Evolutionary conservation across 176 grass and related monocot species (phyloP).

Genomic region (Thalia dealbata): DNA sequence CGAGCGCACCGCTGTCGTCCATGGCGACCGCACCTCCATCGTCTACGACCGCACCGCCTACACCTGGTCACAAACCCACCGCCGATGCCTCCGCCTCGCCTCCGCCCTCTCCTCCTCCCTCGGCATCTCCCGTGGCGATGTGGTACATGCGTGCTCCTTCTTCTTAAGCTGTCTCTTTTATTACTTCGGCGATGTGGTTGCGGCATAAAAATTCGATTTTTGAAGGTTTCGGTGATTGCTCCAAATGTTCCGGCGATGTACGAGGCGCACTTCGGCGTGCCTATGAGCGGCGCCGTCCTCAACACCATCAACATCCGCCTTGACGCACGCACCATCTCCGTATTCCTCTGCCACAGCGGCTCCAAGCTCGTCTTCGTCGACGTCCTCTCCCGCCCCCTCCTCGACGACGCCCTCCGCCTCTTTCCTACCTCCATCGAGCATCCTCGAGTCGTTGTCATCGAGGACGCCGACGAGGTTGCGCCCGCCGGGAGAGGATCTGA

Average conservation of each 20-base stretch:
- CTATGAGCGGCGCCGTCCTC: slow-evolving; percentile 88
- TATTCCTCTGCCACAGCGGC: slow-evolving; percentile 56
- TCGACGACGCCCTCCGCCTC: slow-evolving; percentile 38
- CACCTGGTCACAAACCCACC: slow-evolving; percentile 58
- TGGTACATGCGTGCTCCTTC: slow-evolving; percentile 20
- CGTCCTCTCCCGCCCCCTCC: slow-evolving; percentile 22
- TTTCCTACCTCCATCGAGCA: slow-evolving; percentile 21
- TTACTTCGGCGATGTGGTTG: background rate
- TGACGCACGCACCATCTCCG: slow-evolving; percentile 58
- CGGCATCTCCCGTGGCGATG: slow-evolving; percentile 55
- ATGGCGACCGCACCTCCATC: slow-evolving; percentile 47
- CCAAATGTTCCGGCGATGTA: slow-evolving; percentile 91
- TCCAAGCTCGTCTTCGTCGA: slow-evolving; percentile 63
- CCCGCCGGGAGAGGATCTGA: background rate
- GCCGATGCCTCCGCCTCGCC: slow-evolving; percentile 69
- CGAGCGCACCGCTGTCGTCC: slow-evolving; percentile 49
- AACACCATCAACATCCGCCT: slow-evolving; percentile 85
- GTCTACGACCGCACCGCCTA: slow-evolving; percentile 55
- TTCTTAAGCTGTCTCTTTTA: background rate
- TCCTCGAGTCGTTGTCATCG: slow-evolving; percentile 52
- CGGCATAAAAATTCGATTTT: background rate
- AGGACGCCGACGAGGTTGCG: slow-evolving; percentile 47
- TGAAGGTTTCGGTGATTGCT: slow-evolving; percentile 63
- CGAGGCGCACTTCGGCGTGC: slow-evolving; percentile 81
- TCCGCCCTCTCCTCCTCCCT: slow-evolving; percentile 57